These are phyloP conservation scores for button mushroom (Agaricus bisporus) DNA, from an alignment of 768 basidiomycete species.

Conservation along the genomic window DNA sequence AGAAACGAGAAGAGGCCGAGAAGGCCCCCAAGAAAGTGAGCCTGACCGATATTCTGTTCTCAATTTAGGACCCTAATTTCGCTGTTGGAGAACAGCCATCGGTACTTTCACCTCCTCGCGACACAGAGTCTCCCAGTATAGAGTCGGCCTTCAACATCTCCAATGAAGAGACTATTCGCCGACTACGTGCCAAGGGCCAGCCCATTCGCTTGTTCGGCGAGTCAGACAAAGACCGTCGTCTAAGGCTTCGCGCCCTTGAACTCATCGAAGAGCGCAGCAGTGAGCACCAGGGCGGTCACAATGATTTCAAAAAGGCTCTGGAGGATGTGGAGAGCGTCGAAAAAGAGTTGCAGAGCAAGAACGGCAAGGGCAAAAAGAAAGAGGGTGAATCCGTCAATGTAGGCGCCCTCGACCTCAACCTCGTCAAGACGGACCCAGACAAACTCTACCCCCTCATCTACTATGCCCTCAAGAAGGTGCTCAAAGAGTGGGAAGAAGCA, in stretches of 20 bases:
- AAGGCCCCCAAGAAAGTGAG: slow-evolving; percentile 39
- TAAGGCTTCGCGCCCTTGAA: slow-evolving; percentile 89
- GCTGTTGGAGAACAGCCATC: slow-evolving; percentile 43
- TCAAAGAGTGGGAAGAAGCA: slow-evolving; percentile 96
- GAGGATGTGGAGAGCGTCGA: slow-evolving; percentile 85
- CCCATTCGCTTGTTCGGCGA: slow-evolving; percentile 95
- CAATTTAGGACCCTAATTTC: slow-evolving; percentile 25
- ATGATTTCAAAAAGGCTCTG: slow-evolving; percentile 88
- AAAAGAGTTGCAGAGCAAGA: slow-evolving; percentile 55
- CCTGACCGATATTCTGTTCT: slow-evolving; percentile 7
- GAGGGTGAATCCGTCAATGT: slow-evolving; percentile 48
- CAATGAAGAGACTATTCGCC: slow-evolving; percentile 85
- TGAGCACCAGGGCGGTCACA: slow-evolving; percentile 78
- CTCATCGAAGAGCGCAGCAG: slow-evolving; percentile 88
- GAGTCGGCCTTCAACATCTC: slow-evolving; percentile 80
- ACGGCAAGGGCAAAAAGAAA: slow-evolving; percentile 56
- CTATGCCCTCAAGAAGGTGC: slow-evolving; percentile 83
- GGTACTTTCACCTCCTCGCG: slow-evolving; percentile 36
- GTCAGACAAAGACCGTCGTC: slow-evolving; percentile 86
- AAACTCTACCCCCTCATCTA: slow-evolving; percentile 97
- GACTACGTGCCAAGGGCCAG: slow-evolving; percentile 87
- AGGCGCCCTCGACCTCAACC: slow-evolving; percentile 65
- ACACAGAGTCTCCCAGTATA: slow-evolving; percentile 35
- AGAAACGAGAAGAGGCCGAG: slow-evolving; percentile 18
- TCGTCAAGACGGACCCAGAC: slow-evolving; percentile 89